Evolutionary conservation across 73 alveolate genomes (phyloP), one percentile per base, ranked within the genome.

Genomic region (Paraurostyla sp.): DNA sequence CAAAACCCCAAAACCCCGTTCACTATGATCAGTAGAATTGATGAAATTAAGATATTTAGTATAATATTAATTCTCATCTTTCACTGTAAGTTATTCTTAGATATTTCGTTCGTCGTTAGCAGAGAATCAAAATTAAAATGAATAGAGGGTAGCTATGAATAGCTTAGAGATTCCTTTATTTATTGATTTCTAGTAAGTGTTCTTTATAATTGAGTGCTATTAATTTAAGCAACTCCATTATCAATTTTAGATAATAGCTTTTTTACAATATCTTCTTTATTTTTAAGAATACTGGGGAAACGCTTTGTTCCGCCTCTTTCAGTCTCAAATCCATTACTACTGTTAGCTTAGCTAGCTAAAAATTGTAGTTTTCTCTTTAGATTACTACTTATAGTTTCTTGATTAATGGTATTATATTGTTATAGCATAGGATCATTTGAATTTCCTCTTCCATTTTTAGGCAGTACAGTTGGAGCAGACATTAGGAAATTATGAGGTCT

Each of bases 291-390:
- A 33, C 59, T 73, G 2, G 86, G 86, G 30, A 73, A 45, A 3
- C 27, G 6, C 33, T 40, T 1, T n/a, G 86, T 23, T 45, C 51
- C 42, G 0, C 71, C 65, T 23, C 86, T 42, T 33, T 73, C 65
- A 22, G 86, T 73, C 38, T 73, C 68, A 46, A 48, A 73, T 2
- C 86, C 86, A 43, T 65, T 65, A 40, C 86, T 73, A 25, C 65
- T 48, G 27, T 62, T 62, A 20, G 54, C 32, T 45, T 7, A 52
- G 30, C 71, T 73, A 40, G 30, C 25, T 2, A 73, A 3, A 11
- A 50, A 23, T 43, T 18, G 46, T 4, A 11, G 27, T 48, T 36
- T 73, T 13, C 38, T 41, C 48, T 46, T 73, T 0, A 73, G 22
- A 33, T 73, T 56, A 25, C 71, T 48, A 38, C 86, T 73, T 2